Percentiles rank a stretch among this genome's conserved stretches.
phyloP scores from a whole-genome alignment of 257 asterid genomes.

The Echites panduratus region DNA sequence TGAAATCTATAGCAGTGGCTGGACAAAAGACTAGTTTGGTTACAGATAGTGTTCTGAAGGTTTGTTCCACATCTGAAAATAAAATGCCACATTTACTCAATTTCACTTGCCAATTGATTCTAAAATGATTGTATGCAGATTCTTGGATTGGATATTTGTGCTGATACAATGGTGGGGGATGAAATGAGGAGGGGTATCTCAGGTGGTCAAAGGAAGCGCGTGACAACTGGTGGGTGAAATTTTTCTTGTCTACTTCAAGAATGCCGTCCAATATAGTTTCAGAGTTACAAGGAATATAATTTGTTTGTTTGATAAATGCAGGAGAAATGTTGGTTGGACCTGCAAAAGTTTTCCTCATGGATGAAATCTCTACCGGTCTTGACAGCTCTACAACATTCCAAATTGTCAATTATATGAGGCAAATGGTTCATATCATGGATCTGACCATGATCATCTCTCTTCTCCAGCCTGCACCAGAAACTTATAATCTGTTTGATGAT shows the following conservation, averaged over 20 bases:
- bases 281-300: neutral
- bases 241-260: neutral
- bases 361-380: conserved; percentile 64
- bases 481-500: conserved; percentile 57
- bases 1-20: conserved; percentile 57
- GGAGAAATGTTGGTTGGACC: conserved; percentile 79
- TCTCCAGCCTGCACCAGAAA: conserved; percentile 71
- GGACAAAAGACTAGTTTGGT: conserved; percentile 54
- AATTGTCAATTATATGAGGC: conserved; percentile 54
- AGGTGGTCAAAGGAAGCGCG: conserved; percentile 69
- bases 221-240: conserved; percentile 46
- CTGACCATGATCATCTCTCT: conserved; percentile 62
- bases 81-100: neutral
- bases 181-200: conserved; percentile 73
- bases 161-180: conserved; percentile 68
- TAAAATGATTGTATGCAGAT: conserved; percentile 24
- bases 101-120: neutral
- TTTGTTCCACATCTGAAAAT: conserved; percentile 13
- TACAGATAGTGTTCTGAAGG: conserved; percentile 63
- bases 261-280: neutral
- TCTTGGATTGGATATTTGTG: conserved; percentile 60
- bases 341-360: conserved; percentile 64
- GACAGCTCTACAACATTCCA: conserved; percentile 75
- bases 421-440: conserved; percentile 65
- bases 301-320: conserved; percentile 14